Evolutionary conservation across 2,329 filamentous ascomycete genomes (phyloP), one percentile per base, ranked within the genome.

Genomic region (Colletotrichum lini): DNA sequence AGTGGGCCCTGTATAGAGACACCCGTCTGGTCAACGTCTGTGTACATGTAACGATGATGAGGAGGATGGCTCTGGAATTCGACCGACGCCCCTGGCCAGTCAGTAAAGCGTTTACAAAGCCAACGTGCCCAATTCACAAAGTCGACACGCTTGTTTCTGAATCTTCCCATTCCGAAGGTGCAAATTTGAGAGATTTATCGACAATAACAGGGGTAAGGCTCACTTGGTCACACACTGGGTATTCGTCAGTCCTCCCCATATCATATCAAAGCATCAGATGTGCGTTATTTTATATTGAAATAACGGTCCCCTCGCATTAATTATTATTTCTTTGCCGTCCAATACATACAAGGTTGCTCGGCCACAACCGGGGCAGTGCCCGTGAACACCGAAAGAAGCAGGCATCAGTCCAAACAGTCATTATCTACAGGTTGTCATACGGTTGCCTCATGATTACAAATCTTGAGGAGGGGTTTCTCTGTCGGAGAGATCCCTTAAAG

Each of bases 361-460:
- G 21, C 23, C 13, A 30, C 50, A 10, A 35, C 44, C 30, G 12
- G 12, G 4, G 15, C 35, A 64, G 45, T 35, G 47, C 21, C 16
- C 50, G 44, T 15, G 23, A 10, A 45, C n/a, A 38, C 47, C 30
- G 45, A 30, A 9, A 21, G 44, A 26, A 40, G 44, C 13, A 7
- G 8, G 12, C 40, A 21, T 26, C 21, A n/a, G 56, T 40, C 59
- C n/a, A 42, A 45, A 23, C 10, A 53, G 30, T 57, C 42, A 57
- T 68, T 65, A 68, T 65, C 21, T 65, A 68, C 59, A 63, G 30
- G 23, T 38, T 30, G 26, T 26, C 35, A 50, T 63, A 30, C 16
- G 44, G 18, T 57, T 57, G 40, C 38, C 52, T 61, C 59, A 15
- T 42, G 10, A 52, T 62, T 13, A 4, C 35, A 12, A 49, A 38